Evolutionary conservation across 257 asterid genomes (phyloP).

Genomic region (Avicennia marina): DNA sequence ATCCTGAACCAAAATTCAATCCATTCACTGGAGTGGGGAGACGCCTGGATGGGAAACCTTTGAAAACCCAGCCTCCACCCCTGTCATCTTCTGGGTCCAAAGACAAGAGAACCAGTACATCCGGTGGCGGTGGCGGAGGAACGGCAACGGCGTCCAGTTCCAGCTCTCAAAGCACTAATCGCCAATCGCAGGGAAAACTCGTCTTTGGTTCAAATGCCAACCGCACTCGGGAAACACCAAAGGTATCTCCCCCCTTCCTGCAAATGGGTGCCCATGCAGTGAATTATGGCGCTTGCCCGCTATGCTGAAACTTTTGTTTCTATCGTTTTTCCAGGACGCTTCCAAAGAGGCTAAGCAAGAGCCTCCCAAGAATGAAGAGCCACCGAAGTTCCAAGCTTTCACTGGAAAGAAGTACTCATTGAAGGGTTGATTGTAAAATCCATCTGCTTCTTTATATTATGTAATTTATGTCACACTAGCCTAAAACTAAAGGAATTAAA

Average conservation of each 20-base stretch:
- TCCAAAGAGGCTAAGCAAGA: slow-evolving; percentile 60
- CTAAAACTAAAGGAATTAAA: slow-evolving; percentile 18
- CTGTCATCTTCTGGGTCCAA: slow-evolving; percentile 43
- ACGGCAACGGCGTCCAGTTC: slow-evolving; percentile 51
- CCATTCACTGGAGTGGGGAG: slow-evolving; percentile 83
- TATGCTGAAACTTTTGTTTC: slow-evolving; percentile 5
- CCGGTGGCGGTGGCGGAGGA: slow-evolving; percentile 33
- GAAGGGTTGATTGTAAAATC: slow-evolving; percentile 55
- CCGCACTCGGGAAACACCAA: slow-evolving; percentile 42
- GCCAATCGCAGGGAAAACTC: slow-evolving; percentile 89
- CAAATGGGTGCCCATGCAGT: not conserved
- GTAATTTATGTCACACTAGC: slow-evolving; percentile 11
- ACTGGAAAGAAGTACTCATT: slow-evolving; percentile 70
- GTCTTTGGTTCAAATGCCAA: slow-evolving; percentile 78
- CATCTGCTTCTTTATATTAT: slow-evolving; percentile 12
- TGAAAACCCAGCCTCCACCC: slow-evolving; percentile 51
- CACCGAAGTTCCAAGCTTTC: slow-evolving; percentile 67
- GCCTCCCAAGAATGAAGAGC: slow-evolving; percentile 70
- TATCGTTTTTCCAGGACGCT: slow-evolving; percentile 45
- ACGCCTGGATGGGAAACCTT: slow-evolving; percentile 88
- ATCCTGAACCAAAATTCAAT: slow-evolving; percentile 66
- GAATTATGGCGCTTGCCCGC: not conserved
- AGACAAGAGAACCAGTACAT: slow-evolving; percentile 36
- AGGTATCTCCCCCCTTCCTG: slow-evolving; percentile 43
- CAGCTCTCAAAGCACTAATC: slow-evolving; percentile 54